phyloP scores from a whole-genome alignment of 768 basidiomycete genomes.

The Paxillus ammoniavirescens region DNA sequence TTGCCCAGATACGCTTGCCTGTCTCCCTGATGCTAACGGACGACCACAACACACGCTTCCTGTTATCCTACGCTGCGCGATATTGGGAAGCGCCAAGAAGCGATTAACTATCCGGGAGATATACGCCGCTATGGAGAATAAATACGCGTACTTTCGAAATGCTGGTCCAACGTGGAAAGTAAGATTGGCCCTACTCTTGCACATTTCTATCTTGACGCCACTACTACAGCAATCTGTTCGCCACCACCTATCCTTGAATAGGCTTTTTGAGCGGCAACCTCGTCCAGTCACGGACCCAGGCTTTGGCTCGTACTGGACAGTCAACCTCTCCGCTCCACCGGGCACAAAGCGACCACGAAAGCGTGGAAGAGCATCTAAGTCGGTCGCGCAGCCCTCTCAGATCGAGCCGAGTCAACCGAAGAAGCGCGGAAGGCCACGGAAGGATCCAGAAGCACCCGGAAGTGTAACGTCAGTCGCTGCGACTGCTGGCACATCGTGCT shows the following conservation, averaged over 20 bases:
- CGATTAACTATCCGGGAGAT: conserved; percentile 83
- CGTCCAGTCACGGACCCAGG: conserved; percentile 83
- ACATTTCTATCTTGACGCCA: conserved; percentile 3
- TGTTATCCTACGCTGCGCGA: conserved; percentile 81
- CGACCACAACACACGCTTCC: conserved; percentile 83
- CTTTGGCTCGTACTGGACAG: conserved; percentile 88
- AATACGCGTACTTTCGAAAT: conserved; percentile 78
- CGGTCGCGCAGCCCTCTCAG: conserved; percentile 21
- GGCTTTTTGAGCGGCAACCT: conserved; percentile 78
- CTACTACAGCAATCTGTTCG: conserved; percentile 76
- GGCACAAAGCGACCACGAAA: conserved; percentile 86
- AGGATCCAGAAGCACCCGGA: conserved; percentile 18
- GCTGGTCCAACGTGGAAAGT: conserved; percentile 89
- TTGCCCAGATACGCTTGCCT: conserved; percentile 75
- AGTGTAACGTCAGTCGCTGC: conserved; percentile 13
- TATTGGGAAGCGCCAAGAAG: conserved; percentile 71
- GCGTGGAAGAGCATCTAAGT: conserved; percentile 63
- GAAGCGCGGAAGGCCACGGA: conserved; percentile 43
- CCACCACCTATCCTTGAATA: conserved; percentile 80
- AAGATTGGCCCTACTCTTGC: conserved; percentile 11
- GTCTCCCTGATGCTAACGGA: conserved; percentile 75
- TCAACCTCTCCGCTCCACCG: conserved; percentile 81
- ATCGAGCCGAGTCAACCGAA: conserved; percentile 25
- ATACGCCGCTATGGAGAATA: conserved; percentile 83
- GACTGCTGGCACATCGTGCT: conserved; percentile 14